Conservation (phyloP, 1,284 basidiomycete species). For the Tremellales sp. region DNA sequence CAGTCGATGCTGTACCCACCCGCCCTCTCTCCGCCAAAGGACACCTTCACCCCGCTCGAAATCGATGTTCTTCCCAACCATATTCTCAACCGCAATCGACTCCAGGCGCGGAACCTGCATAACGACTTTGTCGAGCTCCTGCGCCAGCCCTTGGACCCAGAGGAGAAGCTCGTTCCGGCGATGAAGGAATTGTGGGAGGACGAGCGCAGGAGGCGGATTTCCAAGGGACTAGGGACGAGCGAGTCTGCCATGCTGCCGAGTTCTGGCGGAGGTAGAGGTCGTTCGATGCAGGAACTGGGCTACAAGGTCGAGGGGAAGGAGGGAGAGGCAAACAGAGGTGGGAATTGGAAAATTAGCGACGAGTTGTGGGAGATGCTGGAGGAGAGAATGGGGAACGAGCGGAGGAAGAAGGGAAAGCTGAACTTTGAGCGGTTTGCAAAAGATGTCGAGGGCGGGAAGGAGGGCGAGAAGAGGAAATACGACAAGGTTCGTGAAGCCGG, state of each 20-base stretch:
- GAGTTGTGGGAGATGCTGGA: conserved; percentile 44
- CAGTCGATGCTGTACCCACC: conserved; percentile 33
- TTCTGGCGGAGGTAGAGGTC: conserved; percentile 39
- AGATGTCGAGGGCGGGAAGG: conserved; percentile 22
- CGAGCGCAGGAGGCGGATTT: conserved; percentile 67
- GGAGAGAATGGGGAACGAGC: conserved; percentile 44
- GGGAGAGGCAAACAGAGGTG: conserved; percentile 36
- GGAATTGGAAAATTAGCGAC: conserved; percentile 44
- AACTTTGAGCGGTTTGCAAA: conserved; percentile 37
- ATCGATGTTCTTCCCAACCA: conserved; percentile 75
- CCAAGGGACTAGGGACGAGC: conserved; percentile 53
- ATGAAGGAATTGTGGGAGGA: conserved; percentile 95
- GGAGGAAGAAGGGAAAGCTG: conserved; percentile 44
- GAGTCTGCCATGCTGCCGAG: conserved; percentile 44
- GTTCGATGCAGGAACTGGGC: conserved; percentile 40
- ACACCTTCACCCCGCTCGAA: conserved; percentile 71
- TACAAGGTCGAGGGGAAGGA: conserved; percentile 33
- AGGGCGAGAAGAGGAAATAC: conserved; percentile 41
- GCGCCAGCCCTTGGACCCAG: conserved; percentile 51
- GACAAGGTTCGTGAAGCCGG: conserved; percentile 47
- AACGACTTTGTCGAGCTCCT: conserved; percentile 64
- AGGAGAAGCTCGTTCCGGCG: conserved; percentile 77
- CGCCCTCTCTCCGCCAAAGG: conserved; percentile 57
- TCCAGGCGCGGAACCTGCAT: conserved; percentile 68
- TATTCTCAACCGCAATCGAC: conserved; percentile 74